phyloP scores from a whole-genome alignment of 805 yeast genomes.

The Wickerhamomyces bisporus region DNA sequence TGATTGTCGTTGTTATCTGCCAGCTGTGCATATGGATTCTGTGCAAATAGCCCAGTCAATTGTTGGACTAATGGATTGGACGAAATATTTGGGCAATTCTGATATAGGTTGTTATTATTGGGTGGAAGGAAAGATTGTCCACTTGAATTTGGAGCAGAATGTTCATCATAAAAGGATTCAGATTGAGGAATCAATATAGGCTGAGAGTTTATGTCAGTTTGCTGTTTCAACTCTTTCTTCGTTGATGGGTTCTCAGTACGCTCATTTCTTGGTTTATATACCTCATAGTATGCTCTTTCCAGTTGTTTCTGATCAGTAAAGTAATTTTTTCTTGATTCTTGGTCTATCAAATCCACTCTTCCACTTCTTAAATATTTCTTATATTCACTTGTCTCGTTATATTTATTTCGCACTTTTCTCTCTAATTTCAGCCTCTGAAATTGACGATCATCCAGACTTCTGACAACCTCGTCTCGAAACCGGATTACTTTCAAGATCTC shows the following conservation, averaged over 20 bases:
- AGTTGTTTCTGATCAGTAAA: constrained; percentile 13
- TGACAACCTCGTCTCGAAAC: constrained; percentile 12
- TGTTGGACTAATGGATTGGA: no score
- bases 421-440: constrained; percentile 16
- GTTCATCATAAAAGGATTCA: not conserved
- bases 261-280: constrained; percentile 18
- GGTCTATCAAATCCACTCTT: constrained; percentile 21
- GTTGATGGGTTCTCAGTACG: constrained; percentile 10
- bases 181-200: no score
- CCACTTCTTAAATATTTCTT: constrained; percentile 20
- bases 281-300: constrained; percentile 17
- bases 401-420: constrained; percentile 15
- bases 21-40: not conserved
- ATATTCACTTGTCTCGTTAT: constrained; percentile 16
- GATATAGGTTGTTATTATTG: no score
- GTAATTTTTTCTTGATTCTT: constrained; percentile 7
- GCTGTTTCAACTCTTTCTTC: not conserved
- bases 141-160: not conserved
- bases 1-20: not conserved
- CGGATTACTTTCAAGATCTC: constrained; percentile 14
- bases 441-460: constrained; percentile 2
- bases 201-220: not conserved
- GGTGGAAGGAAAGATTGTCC: not conserved
- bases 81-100: no score
- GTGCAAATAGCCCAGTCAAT: no score